These are phyloP conservation scores for Colletotrichum eleusines DNA, from an alignment of 2,329 filamentous ascomycete species.

Conservation along the genomic window DNA sequence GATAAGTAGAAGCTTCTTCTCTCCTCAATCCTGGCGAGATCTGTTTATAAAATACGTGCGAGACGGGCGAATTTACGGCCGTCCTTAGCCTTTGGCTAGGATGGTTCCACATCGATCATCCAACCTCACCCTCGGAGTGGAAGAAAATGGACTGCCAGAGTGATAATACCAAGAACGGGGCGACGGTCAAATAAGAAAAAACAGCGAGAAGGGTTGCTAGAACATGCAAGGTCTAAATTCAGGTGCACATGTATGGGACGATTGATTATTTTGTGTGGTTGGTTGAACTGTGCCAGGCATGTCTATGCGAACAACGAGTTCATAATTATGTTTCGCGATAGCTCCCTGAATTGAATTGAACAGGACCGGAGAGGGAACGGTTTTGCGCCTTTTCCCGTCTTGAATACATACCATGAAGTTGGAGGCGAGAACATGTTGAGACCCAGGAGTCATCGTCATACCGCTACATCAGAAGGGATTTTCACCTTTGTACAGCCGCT, in stretches of 20 bases:
- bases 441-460: too few relatives aligned
- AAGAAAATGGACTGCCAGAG: background rate
- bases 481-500: too few relatives aligned
- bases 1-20: background rate
- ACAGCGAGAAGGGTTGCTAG: background rate
- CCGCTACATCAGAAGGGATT: too few relatives aligned
- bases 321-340: background rate
- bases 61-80: background rate
- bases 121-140: too few relatives aligned
- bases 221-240: background rate
- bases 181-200: background rate
- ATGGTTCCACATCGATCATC: background rate
- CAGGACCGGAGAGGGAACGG: too few relatives aligned
- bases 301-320: background rate
- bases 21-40: background rate
- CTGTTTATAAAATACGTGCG: background rate
- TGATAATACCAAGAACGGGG: background rate
- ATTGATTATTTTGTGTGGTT: background rate
- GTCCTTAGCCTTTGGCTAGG: background rate
- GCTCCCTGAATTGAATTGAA: background rate
- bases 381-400: background rate
- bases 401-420: background rate
- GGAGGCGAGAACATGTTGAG: background rate
- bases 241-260: background rate
- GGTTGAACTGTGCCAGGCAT: background rate